A percentile compares a stretch with the other conserved stretches of the same genome.
Conservation (phyloP, 2,329 filamentous ascomycete genomes). For the Zopfia rhizophila region DNA sequence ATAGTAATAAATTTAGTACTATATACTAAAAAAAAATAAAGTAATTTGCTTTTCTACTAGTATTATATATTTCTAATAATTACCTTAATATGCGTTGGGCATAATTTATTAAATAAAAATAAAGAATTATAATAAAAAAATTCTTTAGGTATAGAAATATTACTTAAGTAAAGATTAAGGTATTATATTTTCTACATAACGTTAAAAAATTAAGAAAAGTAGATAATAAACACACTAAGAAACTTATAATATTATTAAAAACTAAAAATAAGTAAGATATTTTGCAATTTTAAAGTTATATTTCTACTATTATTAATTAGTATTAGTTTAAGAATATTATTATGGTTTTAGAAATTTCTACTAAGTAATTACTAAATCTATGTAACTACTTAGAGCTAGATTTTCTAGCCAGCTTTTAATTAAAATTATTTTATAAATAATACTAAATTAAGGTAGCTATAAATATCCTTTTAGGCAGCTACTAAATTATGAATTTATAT, state of each 20-base stretch:
- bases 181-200: slow-evolving; percentile 20
- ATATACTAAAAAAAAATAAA: too few relatives aligned
- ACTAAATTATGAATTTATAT: slow-evolving; percentile 16
- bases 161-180: slow-evolving; percentile 17
- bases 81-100: slow-evolving; percentile 6
- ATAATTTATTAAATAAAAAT: slow-evolving; percentile 22
- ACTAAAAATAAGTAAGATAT: slow-evolving; percentile 27
- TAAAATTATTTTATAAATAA: slow-evolving; percentile 13
- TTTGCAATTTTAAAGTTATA: slow-evolving; percentile 41
- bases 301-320: slow-evolving; percentile 41
- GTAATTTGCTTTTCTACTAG: slow-evolving; percentile 2
- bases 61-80: slow-evolving; percentile 3
- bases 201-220: slow-evolving; percentile 17
- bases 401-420: slow-evolving; percentile 17
- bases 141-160: slow-evolving; percentile 13
- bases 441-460: slow-evolving; percentile 13
- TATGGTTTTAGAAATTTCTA: slow-evolving; percentile 13
- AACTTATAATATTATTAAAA: slow-evolving; percentile 17
- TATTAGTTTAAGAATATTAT: slow-evolving; percentile 33
- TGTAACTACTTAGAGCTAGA: slow-evolving; percentile 16
- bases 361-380: slow-evolving; percentile 15
- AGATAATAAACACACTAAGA: slow-evolving; percentile 18
- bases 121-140: slow-evolving; percentile 17
- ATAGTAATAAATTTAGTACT: too few relatives aligned
- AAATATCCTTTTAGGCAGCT: slow-evolving; percentile 6